Evolutionary conservation across 768 basidiomycete genomes (phyloP).

Genomic region (Hypholoma sublateritium): DNA sequence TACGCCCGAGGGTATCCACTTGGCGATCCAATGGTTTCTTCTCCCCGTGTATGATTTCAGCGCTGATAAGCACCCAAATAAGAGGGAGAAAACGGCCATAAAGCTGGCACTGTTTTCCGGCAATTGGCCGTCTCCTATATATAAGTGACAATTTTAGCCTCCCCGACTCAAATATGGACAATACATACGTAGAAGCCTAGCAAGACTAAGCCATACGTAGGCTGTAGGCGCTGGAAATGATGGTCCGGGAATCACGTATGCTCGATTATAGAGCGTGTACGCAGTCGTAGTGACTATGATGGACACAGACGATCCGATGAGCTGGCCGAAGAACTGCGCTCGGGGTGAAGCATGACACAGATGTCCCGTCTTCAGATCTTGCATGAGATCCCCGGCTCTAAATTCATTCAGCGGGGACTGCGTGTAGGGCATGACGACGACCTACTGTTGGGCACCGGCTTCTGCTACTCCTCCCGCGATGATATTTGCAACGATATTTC

Average conservation of each 20-base stretch:
- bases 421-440: neutral
- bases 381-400: slow-evolving; percentile 97
- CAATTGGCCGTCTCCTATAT: slow-evolving; percentile 73
- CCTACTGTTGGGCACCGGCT: slow-evolving; percentile 90
- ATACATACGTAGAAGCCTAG: slow-evolving; percentile 69
- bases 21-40: slow-evolving; percentile 52
- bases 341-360: slow-evolving; percentile 88
- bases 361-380: slow-evolving; percentile 96
- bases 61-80: slow-evolving; percentile 69
- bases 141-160: slow-evolving; percentile 16
- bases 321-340: slow-evolving; percentile 92
- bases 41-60: slow-evolving; percentile 61
- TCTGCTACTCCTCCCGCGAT: slow-evolving; percentile 97
- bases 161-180: slow-evolving; percentile 3
- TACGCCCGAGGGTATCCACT: slow-evolving; percentile 88
- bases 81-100: slow-evolving; percentile 74
- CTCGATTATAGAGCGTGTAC: slow-evolving; percentile 82
- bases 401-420: neutral
- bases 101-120: slow-evolving; percentile 73
- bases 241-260: slow-evolving; percentile 88
- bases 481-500: slow-evolving; percentile 96
- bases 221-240: slow-evolving; percentile 96
- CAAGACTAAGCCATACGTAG: slow-evolving; percentile 87
- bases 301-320: slow-evolving; percentile 86
- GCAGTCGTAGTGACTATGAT: slow-evolving; percentile 89